Base-by-base conservation (phyloP, 169 alveolate species). In the Cryptosporidium xiaoi region DNA sequence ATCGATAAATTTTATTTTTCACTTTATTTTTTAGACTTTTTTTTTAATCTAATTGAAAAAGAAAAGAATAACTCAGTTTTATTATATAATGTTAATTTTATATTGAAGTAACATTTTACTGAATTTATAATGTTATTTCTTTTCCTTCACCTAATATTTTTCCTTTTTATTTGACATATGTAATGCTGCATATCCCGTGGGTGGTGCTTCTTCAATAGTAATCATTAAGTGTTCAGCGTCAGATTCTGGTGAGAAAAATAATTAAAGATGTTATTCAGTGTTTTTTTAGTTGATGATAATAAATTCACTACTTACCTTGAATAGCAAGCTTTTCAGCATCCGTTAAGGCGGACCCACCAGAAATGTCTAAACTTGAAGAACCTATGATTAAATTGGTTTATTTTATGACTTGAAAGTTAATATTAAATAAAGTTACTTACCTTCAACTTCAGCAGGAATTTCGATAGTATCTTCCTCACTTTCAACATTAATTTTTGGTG, bases 241-340 rank as follows among this genome's bases (percentile, higher is more conserved):
- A 15, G 87, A 77, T 48, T 77, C 87, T 77, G 24, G 6, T 13
- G 27, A 24, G 27, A 40, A 40, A 40, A 40, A 6, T 40, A 40
- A 40, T 40, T 8, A 40, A 13, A 15, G 12, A 44, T n/a, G 48
- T 29, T n/a, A 0, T n/a, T 50, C 29, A 18, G 8, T n/a, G 16
- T n/a, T 36, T 36, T 15, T 10, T n/a, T 31, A 29, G 58, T 16
- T 31, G 16, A 20, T 2, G 15, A 40, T 46, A 24, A 24, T 24
- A 24, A 24, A 24, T 24, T 24, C 20, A n/a, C 7, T 34, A 60
- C 87, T 77, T 77, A 77, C 87, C 87, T 77, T 46, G 87, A 34
- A 77, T 77, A 33, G 87, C 87, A 15, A 77, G 71, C 31, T 77
- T 77, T 44, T 77, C 87, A 6, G 87, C 58, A 48, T 77, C 87